Conservation (phyloP, 345 rosid genomes). For the Aurinia saxatilis region DNA sequence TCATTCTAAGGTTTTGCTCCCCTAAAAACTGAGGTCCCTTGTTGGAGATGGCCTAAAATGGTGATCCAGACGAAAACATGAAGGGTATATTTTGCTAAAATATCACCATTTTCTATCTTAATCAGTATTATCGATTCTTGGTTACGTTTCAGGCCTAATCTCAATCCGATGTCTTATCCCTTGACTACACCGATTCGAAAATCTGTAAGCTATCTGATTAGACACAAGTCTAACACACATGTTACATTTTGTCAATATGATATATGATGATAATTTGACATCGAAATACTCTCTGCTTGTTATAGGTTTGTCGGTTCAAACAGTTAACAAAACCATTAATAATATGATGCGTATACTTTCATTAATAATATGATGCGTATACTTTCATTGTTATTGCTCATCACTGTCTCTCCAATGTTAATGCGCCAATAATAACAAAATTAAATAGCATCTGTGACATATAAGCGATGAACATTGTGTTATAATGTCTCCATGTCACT, state of each 20-base stretch:
- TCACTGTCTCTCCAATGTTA: background rate
- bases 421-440: background rate
- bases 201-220: background rate
- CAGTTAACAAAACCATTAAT: too few species aligned
- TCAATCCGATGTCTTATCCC: too few species aligned
- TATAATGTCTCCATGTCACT: constrained; percentile 16
- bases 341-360: background rate
- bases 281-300: too few species aligned
- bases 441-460: background rate
- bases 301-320: too few species aligned
- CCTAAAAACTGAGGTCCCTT: too few species aligned
- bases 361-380: background rate
- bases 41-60: too few species aligned
- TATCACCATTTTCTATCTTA: too few species aligned
- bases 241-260: too few species aligned
- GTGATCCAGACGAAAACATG: too few species aligned
- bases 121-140: background rate
- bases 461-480: constrained; percentile 6
- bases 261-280: too few species aligned
- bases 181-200: background rate
- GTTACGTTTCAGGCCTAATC: background rate
- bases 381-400: constrained; percentile 5
- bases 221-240: background rate
- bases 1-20: too few species aligned
- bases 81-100: too few species aligned